Evolutionary conservation across 805 yeast species (phyloP).

Genomic region (Tetrapisispora phaffii): DNA sequence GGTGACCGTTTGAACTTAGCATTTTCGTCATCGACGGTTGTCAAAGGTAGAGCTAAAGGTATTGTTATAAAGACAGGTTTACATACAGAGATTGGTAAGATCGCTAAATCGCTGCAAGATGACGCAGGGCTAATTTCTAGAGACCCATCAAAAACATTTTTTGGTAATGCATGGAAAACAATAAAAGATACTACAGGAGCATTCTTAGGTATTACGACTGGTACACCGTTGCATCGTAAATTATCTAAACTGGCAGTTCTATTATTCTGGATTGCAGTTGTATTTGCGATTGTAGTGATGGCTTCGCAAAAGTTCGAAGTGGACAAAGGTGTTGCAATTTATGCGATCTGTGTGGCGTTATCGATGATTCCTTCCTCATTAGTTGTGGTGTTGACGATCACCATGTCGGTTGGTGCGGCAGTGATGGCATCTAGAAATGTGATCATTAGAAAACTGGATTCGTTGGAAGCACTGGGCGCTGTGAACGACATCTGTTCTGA

Average conservation of each 20-base stretch:
- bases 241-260: conserved; percentile 68
- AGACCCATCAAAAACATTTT: conserved; percentile 35
- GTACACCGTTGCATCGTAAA: conserved; percentile 74
- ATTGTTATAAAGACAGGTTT: conserved; percentile 86
- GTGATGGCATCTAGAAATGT: conserved; percentile 94
- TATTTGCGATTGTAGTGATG: conserved; percentile 81
- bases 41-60: conserved; percentile 91
- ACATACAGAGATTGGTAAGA: conserved; percentile 88
- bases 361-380: conserved; percentile 98
- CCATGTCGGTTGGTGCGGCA: conserved; percentile 89
- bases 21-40: conserved; percentile 91
- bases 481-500: conserved; percentile 90
- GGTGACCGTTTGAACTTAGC: conserved; percentile 71
- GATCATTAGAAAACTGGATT: conserved; percentile 84
- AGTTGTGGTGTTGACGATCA: conserved; percentile 94
- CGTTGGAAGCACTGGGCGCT: conserved; percentile 89
- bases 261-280: conserved; percentile 66
- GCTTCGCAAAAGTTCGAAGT: conserved; percentile 69
- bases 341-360: conserved; percentile 89
- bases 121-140: conserved; percentile 19
- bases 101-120: conserved; percentile 67
- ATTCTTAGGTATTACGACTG: conserved; percentile 64
- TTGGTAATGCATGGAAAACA: conserved; percentile 32
- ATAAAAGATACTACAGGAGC: conserved; percentile 49
- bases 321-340: conserved; percentile 73